phyloP scores from a whole-genome alignment of 805 yeast species.

The Helenozyma rhizophorensis region DNA sequence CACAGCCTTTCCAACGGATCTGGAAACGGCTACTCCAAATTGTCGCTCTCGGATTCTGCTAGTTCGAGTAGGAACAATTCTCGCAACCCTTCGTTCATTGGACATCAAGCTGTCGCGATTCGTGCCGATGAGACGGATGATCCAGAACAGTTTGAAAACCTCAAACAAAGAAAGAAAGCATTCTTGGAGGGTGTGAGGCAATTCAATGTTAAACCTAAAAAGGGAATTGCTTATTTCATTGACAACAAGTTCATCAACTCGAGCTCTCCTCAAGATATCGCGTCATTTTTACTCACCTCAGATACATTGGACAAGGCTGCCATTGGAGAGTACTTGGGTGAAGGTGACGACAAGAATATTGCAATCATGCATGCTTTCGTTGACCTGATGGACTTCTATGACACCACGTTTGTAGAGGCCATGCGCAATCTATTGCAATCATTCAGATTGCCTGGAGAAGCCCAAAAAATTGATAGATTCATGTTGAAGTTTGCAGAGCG shows the following conservation, averaged over 20 bases:
- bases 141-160: slow-evolving; percentile 78
- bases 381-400: slow-evolving; percentile 74
- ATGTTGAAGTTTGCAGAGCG: slow-evolving; percentile 97
- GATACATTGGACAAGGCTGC: slow-evolving; percentile 78
- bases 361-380: slow-evolving; percentile 92
- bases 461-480: slow-evolving; percentile 94
- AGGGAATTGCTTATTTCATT: slow-evolving; percentile 63
- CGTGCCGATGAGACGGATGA: slow-evolving; percentile 74
- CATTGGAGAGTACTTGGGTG: slow-evolving; percentile 91
- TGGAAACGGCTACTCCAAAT: background rate
- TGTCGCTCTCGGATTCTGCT: slow-evolving; percentile 19
- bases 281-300: slow-evolving; percentile 63
- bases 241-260: slow-evolving; percentile 59
- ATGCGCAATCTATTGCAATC: slow-evolving; percentile 78
- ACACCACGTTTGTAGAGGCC: slow-evolving; percentile 74
- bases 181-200: slow-evolving; percentile 71
- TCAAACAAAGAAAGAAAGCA: slow-evolving; percentile 79
- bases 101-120: slow-evolving; percentile 24
- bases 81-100: slow-evolving; percentile 26
- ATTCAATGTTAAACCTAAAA: slow-evolving; percentile 82
- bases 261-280: slow-evolving; percentile 64
- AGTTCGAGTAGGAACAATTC: slow-evolving; percentile 22
- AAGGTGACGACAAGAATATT: slow-evolving; percentile 72
- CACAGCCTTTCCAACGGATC: slow-evolving; percentile 1
- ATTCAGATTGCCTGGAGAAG: slow-evolving; percentile 95